Conservation (phyloP, 2,329 filamentous ascomycete genomes). For the Aspergillus arachidicola region DNA sequence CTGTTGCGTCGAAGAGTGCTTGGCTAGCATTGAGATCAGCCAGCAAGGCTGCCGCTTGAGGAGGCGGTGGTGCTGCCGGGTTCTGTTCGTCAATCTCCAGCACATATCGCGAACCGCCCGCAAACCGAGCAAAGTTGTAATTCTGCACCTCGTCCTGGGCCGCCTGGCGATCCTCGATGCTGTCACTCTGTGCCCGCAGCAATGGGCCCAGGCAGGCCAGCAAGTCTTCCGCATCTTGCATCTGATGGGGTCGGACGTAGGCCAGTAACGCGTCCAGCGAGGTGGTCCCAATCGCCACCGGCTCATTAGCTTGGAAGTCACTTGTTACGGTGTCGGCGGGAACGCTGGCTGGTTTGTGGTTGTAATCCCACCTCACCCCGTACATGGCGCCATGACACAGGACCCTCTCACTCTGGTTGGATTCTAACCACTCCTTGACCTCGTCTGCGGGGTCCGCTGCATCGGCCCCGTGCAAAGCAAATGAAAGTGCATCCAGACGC, state of each 20-base stretch:
- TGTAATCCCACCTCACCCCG: conserved; percentile 38
- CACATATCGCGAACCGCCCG: conserved; percentile 8
- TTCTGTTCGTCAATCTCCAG: not conserved
- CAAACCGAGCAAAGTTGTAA: conserved; percentile 11
- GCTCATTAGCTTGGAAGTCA: not conserved
- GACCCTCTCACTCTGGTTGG: not conserved
- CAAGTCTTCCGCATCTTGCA: not conserved
- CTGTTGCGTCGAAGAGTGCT: too few relatives aligned
- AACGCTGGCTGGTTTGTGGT: conserved; percentile 25
- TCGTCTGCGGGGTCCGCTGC: not conserved
- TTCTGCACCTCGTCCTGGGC: conserved; percentile 21
- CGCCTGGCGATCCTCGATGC: conserved; percentile 16
- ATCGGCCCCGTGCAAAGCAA: not conserved
- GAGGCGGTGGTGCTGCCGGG: not conserved
- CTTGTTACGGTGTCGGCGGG: conserved; percentile 32
- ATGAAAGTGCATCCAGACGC: conserved; percentile 12
- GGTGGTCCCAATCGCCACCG: conserved; percentile 39
- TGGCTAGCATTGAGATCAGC: too few relatives aligned
- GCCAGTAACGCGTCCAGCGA: conserved; percentile 44
- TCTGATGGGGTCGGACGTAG: conserved; percentile 32
- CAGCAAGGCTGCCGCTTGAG: too few relatives aligned
- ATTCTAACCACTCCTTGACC: conserved; percentile 7
- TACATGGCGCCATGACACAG: conserved; percentile 45
- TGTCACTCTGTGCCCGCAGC: conserved; percentile 18
- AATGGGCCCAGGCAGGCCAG: conserved; percentile 11